These are phyloP conservation scores for Bonia amplexicaulis DNA, from an alignment of 176 grass and related monocot genomes.

Conservation along the genomic window DNA sequence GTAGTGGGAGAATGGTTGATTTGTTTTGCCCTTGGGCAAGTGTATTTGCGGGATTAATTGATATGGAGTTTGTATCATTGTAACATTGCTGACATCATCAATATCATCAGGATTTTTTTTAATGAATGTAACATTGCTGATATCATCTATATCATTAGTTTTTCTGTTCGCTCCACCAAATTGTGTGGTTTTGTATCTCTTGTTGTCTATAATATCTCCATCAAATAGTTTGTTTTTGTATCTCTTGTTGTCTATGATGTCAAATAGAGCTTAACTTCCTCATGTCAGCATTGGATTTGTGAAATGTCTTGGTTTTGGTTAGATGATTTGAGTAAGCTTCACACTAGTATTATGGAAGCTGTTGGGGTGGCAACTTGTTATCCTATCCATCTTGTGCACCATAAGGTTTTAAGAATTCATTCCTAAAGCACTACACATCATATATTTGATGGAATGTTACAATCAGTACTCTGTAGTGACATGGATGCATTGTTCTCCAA, in stretches of 20 bases:
- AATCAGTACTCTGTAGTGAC: not conserved
- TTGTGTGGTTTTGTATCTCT: not conserved
- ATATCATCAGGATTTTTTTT: not conserved
- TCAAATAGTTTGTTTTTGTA: not conserved
- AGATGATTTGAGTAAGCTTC: not conserved
- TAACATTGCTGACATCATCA: not conserved
- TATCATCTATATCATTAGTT: not conserved
- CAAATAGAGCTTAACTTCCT: not conserved
- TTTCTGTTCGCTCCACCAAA: not conserved
- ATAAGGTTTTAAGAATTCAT: not conserved
- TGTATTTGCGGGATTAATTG: not conserved
- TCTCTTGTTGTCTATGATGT: not conserved
- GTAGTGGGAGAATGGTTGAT: not conserved
- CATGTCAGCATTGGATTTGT: not conserved
- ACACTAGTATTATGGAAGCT: not conserved
- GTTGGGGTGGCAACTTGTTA: not conserved
- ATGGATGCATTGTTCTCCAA: not conserved
- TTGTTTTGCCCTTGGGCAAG: conserved; percentile 1
- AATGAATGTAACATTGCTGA: not conserved
- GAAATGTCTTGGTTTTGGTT: not conserved
- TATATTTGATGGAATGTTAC: not conserved
- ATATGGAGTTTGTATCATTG: not conserved
- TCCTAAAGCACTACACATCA: not conserved
- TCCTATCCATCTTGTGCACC: not conserved
- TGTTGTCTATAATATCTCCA: not conserved